These are phyloP conservation scores for Exophiala bonariae DNA, from an alignment of 2,329 filamentous ascomycete genomes.

Conservation along the genomic window DNA sequence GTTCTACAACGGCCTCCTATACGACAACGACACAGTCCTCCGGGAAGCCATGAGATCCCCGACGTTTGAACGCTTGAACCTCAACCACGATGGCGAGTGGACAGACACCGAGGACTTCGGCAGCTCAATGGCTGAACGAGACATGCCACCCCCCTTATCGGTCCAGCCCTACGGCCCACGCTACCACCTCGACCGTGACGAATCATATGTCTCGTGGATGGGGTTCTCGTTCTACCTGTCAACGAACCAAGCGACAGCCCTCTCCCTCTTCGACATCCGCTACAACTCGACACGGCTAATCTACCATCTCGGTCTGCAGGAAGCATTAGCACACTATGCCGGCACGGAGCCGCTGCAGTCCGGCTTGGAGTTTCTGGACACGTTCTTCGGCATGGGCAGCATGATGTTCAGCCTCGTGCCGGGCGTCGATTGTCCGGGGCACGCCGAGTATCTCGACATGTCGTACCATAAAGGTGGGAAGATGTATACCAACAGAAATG, in stretches of 20 bases:
- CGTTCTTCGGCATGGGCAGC: slow-evolving; percentile 34
- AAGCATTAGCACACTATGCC: slow-evolving; percentile 55
- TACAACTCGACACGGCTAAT: slow-evolving; percentile 53
- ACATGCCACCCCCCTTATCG: slow-evolving; percentile 29
- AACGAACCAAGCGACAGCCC: slow-evolving; percentile 45
- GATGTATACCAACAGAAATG: slow-evolving; percentile 32
- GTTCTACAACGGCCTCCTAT: slow-evolving; percentile 57
- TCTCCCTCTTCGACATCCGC: slow-evolving; percentile 51
- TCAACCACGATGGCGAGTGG: slow-evolving; percentile 27
- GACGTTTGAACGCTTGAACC: slow-evolving; percentile 18
- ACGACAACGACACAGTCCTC: slow-evolving; percentile 51
- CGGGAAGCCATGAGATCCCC: slow-evolving; percentile 37
- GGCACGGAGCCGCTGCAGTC: slow-evolving; percentile 33
- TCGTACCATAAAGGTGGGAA: slow-evolving; percentile 23
- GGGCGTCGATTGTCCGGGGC: slow-evolving; percentile 31
- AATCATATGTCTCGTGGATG: slow-evolving; percentile 54
- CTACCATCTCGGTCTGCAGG: slow-evolving; percentile 55
- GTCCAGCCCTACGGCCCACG: slow-evolving; percentile 41
- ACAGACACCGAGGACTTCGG: slow-evolving; percentile 18
- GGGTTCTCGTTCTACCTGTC: slow-evolving; percentile 55
- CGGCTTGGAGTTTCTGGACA: slow-evolving; percentile 33
- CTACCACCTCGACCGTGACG: slow-evolving; percentile 43
- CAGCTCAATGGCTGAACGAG: slow-evolving; percentile 7
- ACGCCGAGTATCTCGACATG: slow-evolving; percentile 31
- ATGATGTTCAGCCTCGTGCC: slow-evolving; percentile 31